Evolutionary conservation across 352 stramenopile species (phyloP).

Genomic region (Phytophthora parvispora): DNA sequence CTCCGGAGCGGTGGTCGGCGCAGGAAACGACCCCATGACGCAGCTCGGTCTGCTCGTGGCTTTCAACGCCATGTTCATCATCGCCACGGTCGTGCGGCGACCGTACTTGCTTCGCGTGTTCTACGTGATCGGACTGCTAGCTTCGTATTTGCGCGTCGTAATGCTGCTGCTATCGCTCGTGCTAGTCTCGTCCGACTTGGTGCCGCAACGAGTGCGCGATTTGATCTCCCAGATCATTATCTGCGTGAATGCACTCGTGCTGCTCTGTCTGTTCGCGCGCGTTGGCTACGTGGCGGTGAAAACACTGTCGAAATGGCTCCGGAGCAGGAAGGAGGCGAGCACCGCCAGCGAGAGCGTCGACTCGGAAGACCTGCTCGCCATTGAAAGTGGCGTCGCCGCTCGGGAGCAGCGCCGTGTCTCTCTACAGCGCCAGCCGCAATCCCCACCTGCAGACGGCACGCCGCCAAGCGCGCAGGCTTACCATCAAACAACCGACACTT

Average conservation of each 20-base stretch:
- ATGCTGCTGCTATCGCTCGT: constrained; percentile 57
- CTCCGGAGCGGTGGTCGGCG: constrained; percentile 49
- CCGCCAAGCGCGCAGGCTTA: constrained; percentile 26
- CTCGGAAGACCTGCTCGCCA: constrained; percentile 18
- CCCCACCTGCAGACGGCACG: constrained; percentile 20
- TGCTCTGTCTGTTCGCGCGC: constrained; percentile 51
- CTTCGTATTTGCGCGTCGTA: constrained; percentile 54
- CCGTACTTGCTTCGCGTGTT: constrained; percentile 56
- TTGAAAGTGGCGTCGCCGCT: constrained; percentile 16
- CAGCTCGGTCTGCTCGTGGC: constrained; percentile 54
- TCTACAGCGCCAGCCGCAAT: constrained; percentile 16
- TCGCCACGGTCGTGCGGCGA: constrained; percentile 44
- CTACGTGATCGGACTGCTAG: constrained; percentile 45
- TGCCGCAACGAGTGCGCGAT: constrained; percentile 54
- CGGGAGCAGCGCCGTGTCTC: constrained; percentile 9
- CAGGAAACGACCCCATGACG: constrained; percentile 38
- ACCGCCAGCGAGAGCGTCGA: neutral
- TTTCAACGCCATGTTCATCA: constrained; percentile 52
- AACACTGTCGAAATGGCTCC: constrained; percentile 22
- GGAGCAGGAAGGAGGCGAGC: constrained; percentile 12
- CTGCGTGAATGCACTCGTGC: constrained; percentile 46
- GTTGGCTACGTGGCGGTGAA: constrained; percentile 49
- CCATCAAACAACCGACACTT: constrained; percentile 15
- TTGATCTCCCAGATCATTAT: constrained; percentile 55
- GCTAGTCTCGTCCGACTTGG: constrained; percentile 37